Conservation (phyloP, 202 grass and related monocot species). For the Schoenoplectus tabernaemontani region DNA sequence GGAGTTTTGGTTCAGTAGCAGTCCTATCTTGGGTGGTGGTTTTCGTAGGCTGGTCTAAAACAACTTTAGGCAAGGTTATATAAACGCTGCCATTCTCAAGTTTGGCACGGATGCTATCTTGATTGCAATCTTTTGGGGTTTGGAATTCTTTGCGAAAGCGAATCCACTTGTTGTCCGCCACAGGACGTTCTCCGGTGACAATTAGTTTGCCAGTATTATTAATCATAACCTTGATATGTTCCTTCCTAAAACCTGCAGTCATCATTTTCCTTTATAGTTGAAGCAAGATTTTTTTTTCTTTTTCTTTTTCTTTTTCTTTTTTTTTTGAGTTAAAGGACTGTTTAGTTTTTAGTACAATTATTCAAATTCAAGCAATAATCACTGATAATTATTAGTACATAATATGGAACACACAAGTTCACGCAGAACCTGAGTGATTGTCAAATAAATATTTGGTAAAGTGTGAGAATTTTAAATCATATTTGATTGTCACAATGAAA, state of each 20-base stretch:
- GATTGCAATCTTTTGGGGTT: constrained; percentile 43
- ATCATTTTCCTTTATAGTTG: constrained; percentile 5
- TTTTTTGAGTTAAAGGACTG: no score
- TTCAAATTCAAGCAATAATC: neutral
- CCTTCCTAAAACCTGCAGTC: constrained; percentile 57
- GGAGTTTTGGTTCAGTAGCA: neutral
- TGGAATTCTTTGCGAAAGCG: constrained; percentile 49
- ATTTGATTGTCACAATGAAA: neutral
- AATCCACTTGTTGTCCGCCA: constrained; percentile 35
- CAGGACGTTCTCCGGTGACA: constrained; percentile 47
- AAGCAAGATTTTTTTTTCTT: neutral
- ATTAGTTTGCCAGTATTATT: constrained; percentile 37
- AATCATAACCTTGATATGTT: constrained; percentile 52
- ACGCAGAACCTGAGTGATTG: neutral
- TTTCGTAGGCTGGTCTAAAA: neutral
- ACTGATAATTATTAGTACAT: neutral
- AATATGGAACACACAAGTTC: neutral
- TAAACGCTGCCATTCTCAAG: constrained; percentile 34
- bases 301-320: no score
- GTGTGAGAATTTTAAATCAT: neutral
- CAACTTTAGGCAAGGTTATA: constrained; percentile 47
- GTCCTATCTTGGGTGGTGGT: neutral
- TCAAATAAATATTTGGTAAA: neutral
- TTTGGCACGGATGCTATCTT: constrained; percentile 39
- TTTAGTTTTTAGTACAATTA: no score